Percentiles rank a stretch among this genome's conserved stretches.
These are phyloP conservation scores for Ascochyta koolunga DNA, from an alignment of 2,329 filamentous ascomycete genomes.

Conservation along the genomic window DNA sequence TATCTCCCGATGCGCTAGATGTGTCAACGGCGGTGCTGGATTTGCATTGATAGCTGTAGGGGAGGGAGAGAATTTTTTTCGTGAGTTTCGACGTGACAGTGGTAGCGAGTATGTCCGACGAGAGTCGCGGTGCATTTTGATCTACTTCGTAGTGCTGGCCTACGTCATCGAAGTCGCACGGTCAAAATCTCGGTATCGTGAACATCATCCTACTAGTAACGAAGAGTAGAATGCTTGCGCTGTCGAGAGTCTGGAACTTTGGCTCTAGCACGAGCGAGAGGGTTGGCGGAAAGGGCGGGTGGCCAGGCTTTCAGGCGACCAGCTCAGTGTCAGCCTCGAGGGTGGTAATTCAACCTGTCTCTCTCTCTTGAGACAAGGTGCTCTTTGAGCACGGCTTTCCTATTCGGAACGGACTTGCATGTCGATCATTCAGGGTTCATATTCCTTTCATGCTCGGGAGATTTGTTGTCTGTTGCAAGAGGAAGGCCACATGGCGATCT, in stretches of 20 bases:
- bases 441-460: slow-evolving; percentile 12
- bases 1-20: not conserved
- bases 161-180: no score
- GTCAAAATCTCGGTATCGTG: no score
- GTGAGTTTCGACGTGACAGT: not conserved
- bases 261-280: not conserved
- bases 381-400: slow-evolving; percentile 5
- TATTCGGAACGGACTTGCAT: slow-evolving; percentile 3
- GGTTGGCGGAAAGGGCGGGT: not conserved
- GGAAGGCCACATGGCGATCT: slow-evolving; percentile 8
- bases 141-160: no score
- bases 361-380: not conserved
- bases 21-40: not conserved
- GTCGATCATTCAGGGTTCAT: slow-evolving; percentile 12
- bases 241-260: not conserved
- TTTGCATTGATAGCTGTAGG: not conserved
- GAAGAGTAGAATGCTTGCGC: not conserved
- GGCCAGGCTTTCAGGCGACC: slow-evolving; percentile 1
- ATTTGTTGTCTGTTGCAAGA: not conserved
- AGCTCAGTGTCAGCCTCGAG: not conserved
- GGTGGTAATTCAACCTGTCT: not conserved
- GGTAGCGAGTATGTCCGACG: not conserved
- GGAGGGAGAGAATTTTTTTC: not conserved
- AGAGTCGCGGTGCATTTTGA: not conserved
- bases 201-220: no score